Base-by-base conservation (phyloP, 1,139 yeast species). In the Zygosaccharomyces pseudobailii region DNA sequence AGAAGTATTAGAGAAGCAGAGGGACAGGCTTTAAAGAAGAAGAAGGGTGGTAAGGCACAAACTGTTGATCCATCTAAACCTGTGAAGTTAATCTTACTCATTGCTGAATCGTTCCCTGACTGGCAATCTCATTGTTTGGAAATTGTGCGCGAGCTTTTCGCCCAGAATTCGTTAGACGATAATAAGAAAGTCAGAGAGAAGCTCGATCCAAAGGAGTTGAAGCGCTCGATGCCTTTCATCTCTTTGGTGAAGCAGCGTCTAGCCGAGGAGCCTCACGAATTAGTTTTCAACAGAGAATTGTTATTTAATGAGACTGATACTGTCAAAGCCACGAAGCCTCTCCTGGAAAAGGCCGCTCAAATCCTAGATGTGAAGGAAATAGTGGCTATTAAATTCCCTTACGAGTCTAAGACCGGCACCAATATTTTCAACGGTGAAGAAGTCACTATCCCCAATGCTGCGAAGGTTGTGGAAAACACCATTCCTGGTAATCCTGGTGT, bases 171-270 rank as follows among this genome's bases (percentile, higher is more conserved):
- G 28, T 72, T 85, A 58, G 74, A 80, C 52, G 89, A 84, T 64
- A 82, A 75, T 69, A 76, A 76, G 58, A 70, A 69, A 48, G 72
- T 85, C 55, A 83, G 78, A 66, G 75, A 78, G 55, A 78, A 72
- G 62, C 82, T 85, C 50, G 67, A 70, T 25, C 85, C 85, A 54
- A 82, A 80, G 66, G 92, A 85, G 60, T 81, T 90, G 84, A 89
- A 89, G 77, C 83, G 95, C 59, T 97, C 96, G 53, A 92, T 94
- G 98, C 97, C 97, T 51, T 92, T 90, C 68, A 90, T 92, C 55
- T 83, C 92, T 54, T 74, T 80, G 56, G 74, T 92, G 68, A 88
- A 92, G 69, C 86, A 83, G 65, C 82, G 96, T 71, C 76, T 92
- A 58, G 52, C 56, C 38, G 72, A 72, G 45, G 92, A 85, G 63